phyloP scores from a whole-genome alignment of 306 rosid species.

The Corylus americana region DNA sequence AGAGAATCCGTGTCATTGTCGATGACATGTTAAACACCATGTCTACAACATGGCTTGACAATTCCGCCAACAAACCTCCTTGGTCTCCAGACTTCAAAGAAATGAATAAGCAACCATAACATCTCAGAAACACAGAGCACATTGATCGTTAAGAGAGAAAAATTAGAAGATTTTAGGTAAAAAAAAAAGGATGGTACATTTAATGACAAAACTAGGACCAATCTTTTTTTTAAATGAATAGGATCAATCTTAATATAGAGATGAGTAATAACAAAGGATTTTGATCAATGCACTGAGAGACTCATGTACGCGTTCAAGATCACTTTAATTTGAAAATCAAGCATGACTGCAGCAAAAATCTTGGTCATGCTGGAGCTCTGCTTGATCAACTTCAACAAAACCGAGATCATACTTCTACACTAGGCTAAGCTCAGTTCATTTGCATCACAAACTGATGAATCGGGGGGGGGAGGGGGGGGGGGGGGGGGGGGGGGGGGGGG shows the following conservation, averaged over 20 bases:
- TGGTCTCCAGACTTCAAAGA: not conserved
- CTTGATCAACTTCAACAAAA: not conserved
- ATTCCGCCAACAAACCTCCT: not conserved
- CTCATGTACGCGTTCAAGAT: not conserved
- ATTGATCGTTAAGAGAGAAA: not conserved
- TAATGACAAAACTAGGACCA: not conserved
- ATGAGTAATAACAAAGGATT: not conserved
- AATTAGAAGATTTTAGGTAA: not conserved
- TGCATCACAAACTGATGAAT: not conserved
- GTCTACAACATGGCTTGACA: not conserved
- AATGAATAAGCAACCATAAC: not conserved
- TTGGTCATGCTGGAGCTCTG: too few species aligned
- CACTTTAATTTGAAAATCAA: slow-evolving; percentile 17
- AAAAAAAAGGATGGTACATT: not conserved
- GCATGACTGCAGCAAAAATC: too few species aligned
- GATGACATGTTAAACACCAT: not conserved
- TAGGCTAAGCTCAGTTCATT: not conserved
- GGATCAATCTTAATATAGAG: not conserved
- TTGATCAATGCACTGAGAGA: not conserved
- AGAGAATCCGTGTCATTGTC: not conserved
- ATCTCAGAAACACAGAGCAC: slow-evolving; percentile 1
- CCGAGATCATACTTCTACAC: not conserved
- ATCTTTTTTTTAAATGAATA: not conserved
- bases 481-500: too few species aligned
- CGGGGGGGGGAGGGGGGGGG: not conserved